Base-by-base conservation (phyloP, 345 rosid genomes). In the Eucalyptus tenuipes region DNA sequence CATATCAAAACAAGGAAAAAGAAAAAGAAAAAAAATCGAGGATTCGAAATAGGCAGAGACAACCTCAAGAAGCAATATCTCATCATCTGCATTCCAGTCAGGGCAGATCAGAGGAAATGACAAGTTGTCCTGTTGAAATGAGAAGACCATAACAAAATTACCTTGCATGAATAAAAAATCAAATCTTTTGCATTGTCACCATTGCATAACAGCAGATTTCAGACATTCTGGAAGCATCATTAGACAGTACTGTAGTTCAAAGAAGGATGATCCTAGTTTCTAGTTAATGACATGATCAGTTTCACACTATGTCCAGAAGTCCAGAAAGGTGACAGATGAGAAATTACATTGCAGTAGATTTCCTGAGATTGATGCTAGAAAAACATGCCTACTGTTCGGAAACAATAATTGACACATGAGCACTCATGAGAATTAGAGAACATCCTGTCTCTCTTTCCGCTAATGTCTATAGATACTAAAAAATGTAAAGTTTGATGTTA, bases 81-180 rank as follows among this genome's bases (percentile, higher is more conserved):
- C 99, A 87, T 97, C 99, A 92, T 98, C 99, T 31, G 99, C 99
- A 94, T 95, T 97, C 99, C 99, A 98, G 91, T 96, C 97, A 9
- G 97, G 94, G 90, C 98, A 96, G 89, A 97, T 94, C 82, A 98
- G 98, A 7, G 97, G 98, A 89, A 96, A 95, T 71, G 98, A 95
- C 89, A 98, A 91, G 92, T 95, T 96, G 86, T 97, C 99, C 99
- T 97, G 95, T 89, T 44, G 64, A 40, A 61, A 86, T 75, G 88
- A 48, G 87, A 42, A 86, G 33, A 86, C 79, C 48, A 44, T 44
- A 86, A 57, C 59, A 53, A 59, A 20, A 57, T 75, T 20, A 75
- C 47, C 27, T 37, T 24, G 8, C 47, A 6, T 22, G 47, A 75
- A 75, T 68, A 25, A 87, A 87, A 87, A n/a, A 31, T 48, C 48